Base-by-base conservation (phyloP, 495 filamentous ascomycete genomes). In the Oidiodendron maius region DNA sequence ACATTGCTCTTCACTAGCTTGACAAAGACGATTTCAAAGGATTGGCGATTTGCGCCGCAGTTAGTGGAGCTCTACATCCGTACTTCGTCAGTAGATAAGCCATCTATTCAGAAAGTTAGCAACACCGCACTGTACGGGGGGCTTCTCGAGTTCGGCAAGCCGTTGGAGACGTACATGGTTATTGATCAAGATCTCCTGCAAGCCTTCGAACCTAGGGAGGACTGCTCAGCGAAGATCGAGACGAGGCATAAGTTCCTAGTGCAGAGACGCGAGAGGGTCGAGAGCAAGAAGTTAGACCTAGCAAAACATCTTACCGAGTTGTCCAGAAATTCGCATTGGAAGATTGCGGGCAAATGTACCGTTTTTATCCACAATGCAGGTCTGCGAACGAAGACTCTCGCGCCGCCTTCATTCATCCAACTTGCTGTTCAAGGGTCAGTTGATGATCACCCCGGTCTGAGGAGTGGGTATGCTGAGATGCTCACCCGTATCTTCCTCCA, bases 21-120 rank as follows among this genome's bases (percentile, higher is more conserved):
- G 15, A 78, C 87, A n/a, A 94, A 86, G 61, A 90, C 91, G 0
- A 78, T 89, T 37, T 82, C 87, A 26, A 81, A 84, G 42, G 87
- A 97, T 60, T 99, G 93, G 93, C 83, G 88, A 47, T 96, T 87
- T 64, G 84, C 93, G 2, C 93, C 93, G 1, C 72, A 80, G 4
- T 66, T 97, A 23, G 86, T 99, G 66, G 80, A 82, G 45, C 75
- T 89, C 22, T 99, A 91, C 66, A 91, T 99, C 51, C 77, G 86
- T 56, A 86, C 93, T 16, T 89, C 86, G 37, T 83, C 83, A 23
- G 89, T 90, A 6, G 93, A 99, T 65, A 95, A 93, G 59, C 80
- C 88, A 11, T 95, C 90, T 3, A 87, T 99, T 18, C 93, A 97
- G 61, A 93, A 85, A 59, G 78, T 99, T 16, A 89, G 89, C 23